A percentile compares a stretch with the other conserved stretches of the same genome.
Conservation (phyloP, 352 stramenopile species). For the Globisporangium alternatum region DNA sequence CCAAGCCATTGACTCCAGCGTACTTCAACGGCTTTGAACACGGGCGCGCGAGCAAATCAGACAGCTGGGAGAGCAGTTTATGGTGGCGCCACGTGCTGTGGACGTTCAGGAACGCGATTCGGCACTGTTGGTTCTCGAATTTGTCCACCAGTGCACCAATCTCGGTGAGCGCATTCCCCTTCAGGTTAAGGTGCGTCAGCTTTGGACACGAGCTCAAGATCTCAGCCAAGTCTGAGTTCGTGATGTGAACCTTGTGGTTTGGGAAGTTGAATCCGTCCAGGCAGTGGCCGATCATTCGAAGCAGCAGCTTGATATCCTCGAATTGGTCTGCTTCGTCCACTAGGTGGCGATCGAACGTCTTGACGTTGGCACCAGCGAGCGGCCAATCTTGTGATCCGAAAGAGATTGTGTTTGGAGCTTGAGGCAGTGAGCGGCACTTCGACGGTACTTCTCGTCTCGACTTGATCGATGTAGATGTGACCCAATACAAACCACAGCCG, state of each 20-base stretch:
- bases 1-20: slow-evolving; percentile 8
- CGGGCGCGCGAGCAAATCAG: slow-evolving; percentile 13
- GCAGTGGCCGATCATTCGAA: slow-evolving; percentile 18
- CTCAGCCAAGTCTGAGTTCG: slow-evolving; percentile 13
- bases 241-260: slow-evolving; percentile 17
- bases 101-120: slow-evolving; percentile 19
- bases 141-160: slow-evolving; percentile 19
- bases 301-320: slow-evolving; percentile 3
- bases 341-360: neutral
- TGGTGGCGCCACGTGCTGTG: slow-evolving; percentile 14
- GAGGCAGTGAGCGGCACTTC: no score
- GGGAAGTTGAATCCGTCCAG: slow-evolving; percentile 21
- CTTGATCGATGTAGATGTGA: neutral
- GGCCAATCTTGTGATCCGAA: no score
- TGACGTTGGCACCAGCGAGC: neutral
- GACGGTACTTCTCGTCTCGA: neutral
- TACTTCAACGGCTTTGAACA: slow-evolving; percentile 17
- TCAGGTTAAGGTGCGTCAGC: slow-evolving; percentile 21
- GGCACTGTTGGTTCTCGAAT: slow-evolving; percentile 15
- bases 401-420: no score
- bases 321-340: neutral
- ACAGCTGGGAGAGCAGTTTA: slow-evolving; percentile 17
- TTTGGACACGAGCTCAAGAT: slow-evolving; percentile 26
- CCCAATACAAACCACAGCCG: neutral
- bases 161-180: slow-evolving; percentile 13